Conservation (phyloP, 2,329 filamentous ascomycete species). For the Pestalotiopsis sp. region DNA sequence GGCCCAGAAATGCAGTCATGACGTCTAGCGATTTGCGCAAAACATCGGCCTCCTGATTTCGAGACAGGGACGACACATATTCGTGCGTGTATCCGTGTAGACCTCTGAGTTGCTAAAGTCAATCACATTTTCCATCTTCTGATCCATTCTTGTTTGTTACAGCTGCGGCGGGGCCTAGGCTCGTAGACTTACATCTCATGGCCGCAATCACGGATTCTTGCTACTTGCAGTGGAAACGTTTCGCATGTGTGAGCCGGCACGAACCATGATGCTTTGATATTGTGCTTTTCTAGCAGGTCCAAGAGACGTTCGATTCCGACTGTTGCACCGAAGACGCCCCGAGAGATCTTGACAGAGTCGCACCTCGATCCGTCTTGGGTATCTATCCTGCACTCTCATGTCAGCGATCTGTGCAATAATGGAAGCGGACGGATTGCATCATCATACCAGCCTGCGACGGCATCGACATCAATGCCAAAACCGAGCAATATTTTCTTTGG, state of each 20-base stretch:
- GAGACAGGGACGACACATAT: constrained; percentile 19
- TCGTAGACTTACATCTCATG: constrained; percentile 16
- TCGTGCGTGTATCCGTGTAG: constrained; percentile 25
- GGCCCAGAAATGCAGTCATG: constrained; percentile 34
- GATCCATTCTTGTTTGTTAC: neutral
- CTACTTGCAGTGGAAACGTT: constrained; percentile 22
- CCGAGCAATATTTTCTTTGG: neutral
- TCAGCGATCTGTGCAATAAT: neutral
- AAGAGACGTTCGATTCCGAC: constrained; percentile 22
- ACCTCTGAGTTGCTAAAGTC: constrained; percentile 3
- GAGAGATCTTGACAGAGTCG: constrained; percentile 17
- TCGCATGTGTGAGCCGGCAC: constrained; percentile 22
- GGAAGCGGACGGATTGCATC: neutral
- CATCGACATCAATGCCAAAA: constrained; percentile 18
- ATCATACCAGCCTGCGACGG: constrained; percentile 18
- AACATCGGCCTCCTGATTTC: constrained; percentile 20
- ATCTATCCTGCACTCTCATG: constrained; percentile 16
- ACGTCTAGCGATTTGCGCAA: constrained; percentile 24
- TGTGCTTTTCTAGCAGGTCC: constrained; percentile 19
- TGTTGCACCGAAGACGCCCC: constrained; percentile 22
- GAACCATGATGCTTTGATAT: constrained; percentile 23
- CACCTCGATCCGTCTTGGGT: constrained; percentile 16
- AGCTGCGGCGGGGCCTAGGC: no score
- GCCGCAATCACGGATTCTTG: constrained; percentile 21
- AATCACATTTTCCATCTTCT: neutral